Evolutionary conservation across 352 stramenopile genomes (phyloP), one percentile per base, ranked within the genome.

Genomic region (Saprolegnia diclina): DNA sequence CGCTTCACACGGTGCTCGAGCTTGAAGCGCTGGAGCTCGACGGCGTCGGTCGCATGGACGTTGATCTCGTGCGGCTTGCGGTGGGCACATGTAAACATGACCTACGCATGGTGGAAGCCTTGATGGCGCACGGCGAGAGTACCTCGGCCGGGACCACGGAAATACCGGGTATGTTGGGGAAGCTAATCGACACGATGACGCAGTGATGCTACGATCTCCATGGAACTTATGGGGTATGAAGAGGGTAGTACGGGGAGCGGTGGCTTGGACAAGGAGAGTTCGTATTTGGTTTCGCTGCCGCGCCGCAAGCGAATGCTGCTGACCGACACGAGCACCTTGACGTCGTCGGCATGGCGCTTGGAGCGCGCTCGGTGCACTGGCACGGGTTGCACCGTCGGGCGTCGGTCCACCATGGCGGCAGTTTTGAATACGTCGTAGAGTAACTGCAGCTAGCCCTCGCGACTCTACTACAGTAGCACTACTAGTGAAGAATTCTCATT

Each of bases 101-200:
- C 61, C 32, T 86, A 78, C 18, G 73, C 56, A 37, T 80, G 76
- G 4, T 76, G 76, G 40, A n/a, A n/a, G n/a, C n/a, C n/a, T n/a
- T n/a, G n/a, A n/a, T n/a, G n/a, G n/a, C n/a, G n/a, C n/a, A n/a
- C n/a, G n/a, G n/a, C n/a, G n/a, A n/a, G n/a, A n/a, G 18, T 19
- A 57, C 62, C 53, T 69, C 63, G 21, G 45, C 44, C 2, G 63
- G 63, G 9, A 11, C 62, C 21, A 76, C 76, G 2, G 73, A 80
- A 67, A 89, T 80, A 22, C 81, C 83, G 40, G 56, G 80, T 45
- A 89, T 87, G 71, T 79, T 86, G 61, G 87, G 77, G 18, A 89
- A 76, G 10, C 74, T 76, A 1, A 91, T 77, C 22, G 87, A 78
- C 26, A 90, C 85, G 10, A 78, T 87, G 53, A 91, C 77, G 0